Evolutionary conservation across 768 basidiomycete species (phyloP).

Genomic region (Xanthoconium stramineum): DNA sequence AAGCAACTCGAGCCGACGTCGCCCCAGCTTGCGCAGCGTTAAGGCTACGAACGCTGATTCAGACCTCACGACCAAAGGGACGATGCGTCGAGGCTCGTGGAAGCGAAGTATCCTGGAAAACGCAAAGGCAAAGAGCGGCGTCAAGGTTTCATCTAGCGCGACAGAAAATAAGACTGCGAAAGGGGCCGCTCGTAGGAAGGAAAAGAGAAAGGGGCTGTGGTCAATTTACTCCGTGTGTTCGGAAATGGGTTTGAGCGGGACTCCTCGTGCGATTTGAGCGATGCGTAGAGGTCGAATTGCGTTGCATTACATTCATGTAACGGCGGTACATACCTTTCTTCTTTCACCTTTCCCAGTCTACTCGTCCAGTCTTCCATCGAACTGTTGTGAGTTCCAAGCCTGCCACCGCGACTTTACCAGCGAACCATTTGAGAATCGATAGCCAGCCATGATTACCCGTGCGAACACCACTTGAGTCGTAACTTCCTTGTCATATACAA

Average conservation of each 20-base stretch:
- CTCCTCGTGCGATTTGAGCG: constrained; percentile 4
- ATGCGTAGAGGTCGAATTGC: background rate
- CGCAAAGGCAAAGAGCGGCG: constrained; percentile 6
- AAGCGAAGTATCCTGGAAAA: constrained; percentile 24
- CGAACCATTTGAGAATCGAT: too few relatives aligned
- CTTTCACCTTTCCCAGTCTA: too few relatives aligned
- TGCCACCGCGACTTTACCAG: too few relatives aligned
- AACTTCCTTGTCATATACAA: too few relatives aligned
- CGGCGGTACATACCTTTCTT: too few relatives aligned
- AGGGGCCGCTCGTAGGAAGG: constrained; percentile 12
- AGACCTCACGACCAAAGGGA: constrained; percentile 15
- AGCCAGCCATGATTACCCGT: too few relatives aligned
- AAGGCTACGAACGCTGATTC: constrained; percentile 8
- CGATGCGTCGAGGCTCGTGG: constrained; percentile 26
- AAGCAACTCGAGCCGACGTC: constrained; percentile 11
- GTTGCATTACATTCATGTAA: background rate
- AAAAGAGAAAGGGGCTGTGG: constrained; percentile 26
- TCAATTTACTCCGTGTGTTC: constrained; percentile 29
- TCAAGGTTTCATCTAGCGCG: constrained; percentile 6
- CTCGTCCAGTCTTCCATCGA: too few relatives aligned
- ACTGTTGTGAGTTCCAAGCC: too few relatives aligned
- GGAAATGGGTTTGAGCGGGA: constrained; percentile 18
- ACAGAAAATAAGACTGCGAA: constrained; percentile 12
- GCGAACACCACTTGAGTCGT: too few relatives aligned
- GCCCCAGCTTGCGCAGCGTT: constrained; percentile 11